Percentiles rank a stretch among this genome's conserved stretches.
These are phyloP conservation scores for Coniochaeta sp. DNA, from an alignment of 2,329 filamentous ascomycete species.

Conservation along the genomic window DNA sequence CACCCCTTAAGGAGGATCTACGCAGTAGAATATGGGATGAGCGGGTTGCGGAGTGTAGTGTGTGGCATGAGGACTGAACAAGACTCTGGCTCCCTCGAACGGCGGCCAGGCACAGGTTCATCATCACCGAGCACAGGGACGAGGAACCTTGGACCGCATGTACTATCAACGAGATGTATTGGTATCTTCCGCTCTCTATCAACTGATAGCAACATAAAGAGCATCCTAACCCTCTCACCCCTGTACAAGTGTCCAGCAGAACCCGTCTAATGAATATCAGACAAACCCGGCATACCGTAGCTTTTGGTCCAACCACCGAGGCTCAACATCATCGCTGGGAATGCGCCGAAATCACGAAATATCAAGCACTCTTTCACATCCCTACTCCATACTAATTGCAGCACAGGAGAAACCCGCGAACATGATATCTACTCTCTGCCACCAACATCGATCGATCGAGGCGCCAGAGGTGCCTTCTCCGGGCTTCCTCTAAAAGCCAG, in stretches of 20 bases:
- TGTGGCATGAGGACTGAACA: not conserved
- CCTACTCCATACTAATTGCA: not conserved
- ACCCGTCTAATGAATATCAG: not conserved
- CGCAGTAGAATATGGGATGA: not conserved
- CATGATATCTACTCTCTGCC: slow-evolving; percentile 4
- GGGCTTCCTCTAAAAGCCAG: slow-evolving; percentile 56
- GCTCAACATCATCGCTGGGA: not conserved
- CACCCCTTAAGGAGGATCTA: not conserved
- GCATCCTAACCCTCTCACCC: not conserved
- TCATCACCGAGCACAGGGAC: not conserved
- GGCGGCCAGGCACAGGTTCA: not conserved
- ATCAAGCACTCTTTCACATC: not conserved
- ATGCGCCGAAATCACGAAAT: not conserved
- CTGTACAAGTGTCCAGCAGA: not conserved
- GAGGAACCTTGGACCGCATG: not conserved
- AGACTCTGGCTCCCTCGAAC: not conserved
- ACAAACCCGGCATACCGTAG: not conserved
- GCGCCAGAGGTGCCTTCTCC: slow-evolving; percentile 40
- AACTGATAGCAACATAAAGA: not conserved
- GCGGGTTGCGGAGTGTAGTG: not conserved
- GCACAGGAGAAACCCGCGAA: not conserved
- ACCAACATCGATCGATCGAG: slow-evolving; percentile 22
- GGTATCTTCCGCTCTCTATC: not conserved
- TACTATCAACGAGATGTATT: not conserved
- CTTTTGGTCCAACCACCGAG: not conserved